Percentiles rank a stretch among this genome's conserved stretches.
Evolutionary conservation across 148 eudicot species (phyloP).

Genomic region (Rhododendron simsii): DNA sequence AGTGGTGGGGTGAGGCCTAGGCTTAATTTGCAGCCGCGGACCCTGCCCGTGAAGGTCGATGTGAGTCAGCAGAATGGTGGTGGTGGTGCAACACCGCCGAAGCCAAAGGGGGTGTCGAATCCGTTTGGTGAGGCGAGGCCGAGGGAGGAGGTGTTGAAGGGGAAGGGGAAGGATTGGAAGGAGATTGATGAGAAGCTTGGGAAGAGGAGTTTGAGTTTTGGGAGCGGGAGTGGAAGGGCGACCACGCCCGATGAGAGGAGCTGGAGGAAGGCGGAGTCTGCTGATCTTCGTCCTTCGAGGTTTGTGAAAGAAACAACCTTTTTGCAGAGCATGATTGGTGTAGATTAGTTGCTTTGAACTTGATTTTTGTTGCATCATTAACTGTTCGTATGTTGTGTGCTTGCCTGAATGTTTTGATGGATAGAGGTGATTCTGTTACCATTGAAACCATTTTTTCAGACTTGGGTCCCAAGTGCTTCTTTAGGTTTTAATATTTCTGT

Average conservation of each 20-base stretch:
- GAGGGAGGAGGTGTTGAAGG: slow-evolving; percentile 90
- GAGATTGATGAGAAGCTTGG: slow-evolving; percentile 82
- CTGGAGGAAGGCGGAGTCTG: slow-evolving; percentile 73
- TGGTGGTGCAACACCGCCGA: slow-evolving; percentile 14
- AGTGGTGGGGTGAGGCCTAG: slow-evolving; percentile 51
- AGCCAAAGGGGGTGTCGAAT: slow-evolving; percentile 58
- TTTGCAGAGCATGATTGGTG: neutral
- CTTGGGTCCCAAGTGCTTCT: neutral
- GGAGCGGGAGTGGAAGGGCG: slow-evolving; percentile 41
- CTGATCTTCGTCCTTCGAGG: slow-evolving; percentile 51
- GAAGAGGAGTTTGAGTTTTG: slow-evolving; percentile 63
- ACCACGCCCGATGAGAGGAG: slow-evolving; percentile 38
- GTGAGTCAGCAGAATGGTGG: slow-evolving; percentile 22
- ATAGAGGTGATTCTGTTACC: neutral
- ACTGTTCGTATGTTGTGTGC: neutral
- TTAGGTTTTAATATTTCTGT: neutral
- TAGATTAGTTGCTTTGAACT: neutral
- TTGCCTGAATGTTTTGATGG: neutral
- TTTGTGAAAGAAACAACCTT: slow-evolving; percentile 20
- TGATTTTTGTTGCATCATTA: neutral
- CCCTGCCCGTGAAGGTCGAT: slow-evolving; percentile 39
- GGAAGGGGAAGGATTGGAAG: slow-evolving; percentile 96
- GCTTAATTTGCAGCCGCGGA: slow-evolving; percentile 83
- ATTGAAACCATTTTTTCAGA: neutral
- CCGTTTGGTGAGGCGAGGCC: slow-evolving; percentile 97